These are phyloP conservation scores for Jaltomata sinuosa DNA, from an alignment of 257 asterid species.

Conservation along the genomic window DNA sequence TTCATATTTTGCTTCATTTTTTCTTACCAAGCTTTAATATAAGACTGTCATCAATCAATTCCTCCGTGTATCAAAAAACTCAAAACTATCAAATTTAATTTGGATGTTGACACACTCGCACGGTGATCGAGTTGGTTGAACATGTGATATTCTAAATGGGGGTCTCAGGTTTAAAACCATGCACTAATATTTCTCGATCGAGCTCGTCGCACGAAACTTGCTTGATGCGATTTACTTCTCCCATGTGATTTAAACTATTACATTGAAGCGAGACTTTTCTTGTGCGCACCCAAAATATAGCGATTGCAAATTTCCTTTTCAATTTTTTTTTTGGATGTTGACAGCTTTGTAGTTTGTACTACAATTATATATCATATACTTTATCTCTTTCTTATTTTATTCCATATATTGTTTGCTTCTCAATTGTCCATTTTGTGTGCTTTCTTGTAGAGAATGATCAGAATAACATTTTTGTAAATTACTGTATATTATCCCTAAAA, in stretches of 20 bases:
- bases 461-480: neutral
- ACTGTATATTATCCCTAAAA: neutral
- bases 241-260: neutral
- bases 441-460: neutral
- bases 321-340: neutral
- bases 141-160: neutral
- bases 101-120: neutral
- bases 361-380: neutral
- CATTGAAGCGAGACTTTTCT: accelerated
- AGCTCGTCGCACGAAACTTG: neutral
- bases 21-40: neutral
- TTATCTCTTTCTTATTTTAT: neutral
- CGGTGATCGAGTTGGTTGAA: neutral
- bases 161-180: neutral
- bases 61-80: neutral
- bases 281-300: too few relatives aligned
- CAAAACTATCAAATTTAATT: neutral
- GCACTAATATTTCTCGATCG: accelerated
- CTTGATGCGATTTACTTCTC: neutral
- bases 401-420: neutral
- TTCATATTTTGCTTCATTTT: neutral
- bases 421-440: neutral
- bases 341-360: neutral
- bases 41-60: neutral
- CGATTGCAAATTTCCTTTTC: too few relatives aligned